Conservation (phyloP, 257 asterid species). For the Primulina tabacum region DNA sequence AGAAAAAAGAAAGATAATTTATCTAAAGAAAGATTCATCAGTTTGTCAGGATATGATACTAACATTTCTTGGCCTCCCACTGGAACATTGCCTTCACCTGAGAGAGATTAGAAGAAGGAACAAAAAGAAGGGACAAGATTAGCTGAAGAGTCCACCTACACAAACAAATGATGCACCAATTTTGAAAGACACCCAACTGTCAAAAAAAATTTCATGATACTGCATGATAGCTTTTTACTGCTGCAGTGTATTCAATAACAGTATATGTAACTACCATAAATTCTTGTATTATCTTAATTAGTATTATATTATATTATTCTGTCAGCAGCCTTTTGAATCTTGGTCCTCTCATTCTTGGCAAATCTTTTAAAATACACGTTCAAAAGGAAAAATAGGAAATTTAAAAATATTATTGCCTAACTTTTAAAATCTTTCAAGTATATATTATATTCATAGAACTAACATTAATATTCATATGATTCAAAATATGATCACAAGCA, state of each 20-base stretch:
- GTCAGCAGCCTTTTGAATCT: slow-evolving; percentile 15
- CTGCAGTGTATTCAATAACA: background rate
- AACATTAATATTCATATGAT: too few relatives aligned
- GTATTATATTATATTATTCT: slow-evolving; percentile 3
- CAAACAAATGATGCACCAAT: slow-evolving; percentile 30
- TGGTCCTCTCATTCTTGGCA: slow-evolving; percentile 31
- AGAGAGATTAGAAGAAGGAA: slow-evolving; percentile 26
- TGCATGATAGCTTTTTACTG: slow-evolving; percentile 14
- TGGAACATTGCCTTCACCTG: slow-evolving; percentile 13
- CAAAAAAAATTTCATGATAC: slow-evolving; percentile 35
- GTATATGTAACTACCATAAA: slow-evolving; percentile 6
- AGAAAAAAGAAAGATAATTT: slow-evolving; percentile 12
- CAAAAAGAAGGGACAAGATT: slow-evolving; percentile 36
- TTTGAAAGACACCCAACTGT: slow-evolving; percentile 28
- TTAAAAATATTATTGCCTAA: too few relatives aligned
- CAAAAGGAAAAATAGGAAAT: too few relatives aligned
- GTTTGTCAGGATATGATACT: slow-evolving; percentile 26
- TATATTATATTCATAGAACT: too few relatives aligned
- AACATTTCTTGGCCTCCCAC: slow-evolving; percentile 34
- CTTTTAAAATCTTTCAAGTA: too few relatives aligned
- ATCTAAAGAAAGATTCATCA: slow-evolving; percentile 13
- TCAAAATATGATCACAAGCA: too few relatives aligned
- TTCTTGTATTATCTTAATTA: slow-evolving; percentile 22
- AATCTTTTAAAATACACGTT: background rate
- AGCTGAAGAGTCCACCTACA: slow-evolving; percentile 42